Conservation (phyloP, 129 eudicot species). For the Glebionis coronaria region DNA sequence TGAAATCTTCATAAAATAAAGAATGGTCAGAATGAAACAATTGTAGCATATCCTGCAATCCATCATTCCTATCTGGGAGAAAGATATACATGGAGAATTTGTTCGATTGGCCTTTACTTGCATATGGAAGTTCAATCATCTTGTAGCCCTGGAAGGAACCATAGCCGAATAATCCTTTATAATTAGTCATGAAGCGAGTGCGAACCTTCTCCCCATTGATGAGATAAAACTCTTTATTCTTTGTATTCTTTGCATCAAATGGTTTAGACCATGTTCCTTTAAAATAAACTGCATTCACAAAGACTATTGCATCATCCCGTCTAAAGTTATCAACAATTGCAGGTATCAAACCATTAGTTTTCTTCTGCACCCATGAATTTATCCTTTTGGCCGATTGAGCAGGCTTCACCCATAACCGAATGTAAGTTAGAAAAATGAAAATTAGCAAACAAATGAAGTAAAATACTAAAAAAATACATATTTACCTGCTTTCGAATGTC, state of each 20-base stretch:
- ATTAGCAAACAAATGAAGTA: background rate
- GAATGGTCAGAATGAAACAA: background rate
- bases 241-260: background rate
- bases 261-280: background rate
- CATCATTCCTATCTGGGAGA: background rate
- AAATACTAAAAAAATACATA: background rate
- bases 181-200: background rate
- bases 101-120: background rate
- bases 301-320: background rate
- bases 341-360: background rate
- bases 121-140: constrained; percentile 2
- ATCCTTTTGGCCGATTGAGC: background rate
- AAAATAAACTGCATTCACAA: background rate
- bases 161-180: background rate
- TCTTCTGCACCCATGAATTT: background rate
- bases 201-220: background rate
- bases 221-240: background rate
- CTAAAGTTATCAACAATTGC: background rate
- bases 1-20: background rate
- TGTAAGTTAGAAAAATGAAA: no score
- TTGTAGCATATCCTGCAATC: background rate
- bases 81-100: background rate
- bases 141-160: background rate
- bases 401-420: background rate
- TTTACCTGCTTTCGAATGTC: background rate